phyloP scores from a whole-genome alignment of 306 rosid genomes.

The Prinsepia uniflora region DNA sequence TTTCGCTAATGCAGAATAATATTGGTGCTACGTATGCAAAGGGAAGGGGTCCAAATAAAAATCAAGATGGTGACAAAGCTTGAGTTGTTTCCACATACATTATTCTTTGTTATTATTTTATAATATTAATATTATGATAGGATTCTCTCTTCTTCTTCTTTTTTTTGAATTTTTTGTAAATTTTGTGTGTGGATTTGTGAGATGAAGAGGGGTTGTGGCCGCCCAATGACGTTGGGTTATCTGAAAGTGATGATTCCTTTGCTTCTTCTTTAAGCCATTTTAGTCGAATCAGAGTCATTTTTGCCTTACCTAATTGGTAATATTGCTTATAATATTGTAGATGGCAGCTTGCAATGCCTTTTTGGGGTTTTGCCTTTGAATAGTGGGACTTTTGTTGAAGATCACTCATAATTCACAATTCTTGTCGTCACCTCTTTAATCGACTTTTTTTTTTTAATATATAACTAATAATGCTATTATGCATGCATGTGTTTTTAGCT shows the following conservation, averaged over 20 bases:
- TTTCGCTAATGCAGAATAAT: background rate
- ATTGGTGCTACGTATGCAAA: slow-evolving; percentile 15
- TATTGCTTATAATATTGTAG: slow-evolving; percentile 7
- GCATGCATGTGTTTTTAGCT: background rate
- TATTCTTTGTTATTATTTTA: slow-evolving; percentile 38
- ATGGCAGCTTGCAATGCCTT: slow-evolving; percentile 16
- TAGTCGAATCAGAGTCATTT: slow-evolving; percentile 31
- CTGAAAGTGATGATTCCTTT: slow-evolving; percentile 57
- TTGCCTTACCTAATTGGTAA: slow-evolving; percentile 42
- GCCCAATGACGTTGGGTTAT: slow-evolving; percentile 42
- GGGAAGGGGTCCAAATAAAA: slow-evolving; percentile 30
- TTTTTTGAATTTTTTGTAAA: no score
- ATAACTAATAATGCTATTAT: background rate
- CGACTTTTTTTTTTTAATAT: no score
- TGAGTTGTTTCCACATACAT: slow-evolving; percentile 51
- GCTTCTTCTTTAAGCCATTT: slow-evolving; percentile 85
- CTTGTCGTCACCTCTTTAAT: slow-evolving; percentile 2
- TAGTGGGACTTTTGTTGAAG: slow-evolving; percentile 23
- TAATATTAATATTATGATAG: background rate
- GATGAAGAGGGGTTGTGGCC: slow-evolving; percentile 34
- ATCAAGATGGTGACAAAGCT: slow-evolving; percentile 34
- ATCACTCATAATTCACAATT: slow-evolving; percentile 20
- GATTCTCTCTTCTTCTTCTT: slow-evolving; percentile 32
- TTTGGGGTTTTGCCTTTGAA: slow-evolving; percentile 9
- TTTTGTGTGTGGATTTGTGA: slow-evolving; percentile 7